Evolutionary conservation across 2,329 filamentous ascomycete genomes (phyloP), one percentile per base, ranked within the genome.

Genomic region (Bisporella sp.): DNA sequence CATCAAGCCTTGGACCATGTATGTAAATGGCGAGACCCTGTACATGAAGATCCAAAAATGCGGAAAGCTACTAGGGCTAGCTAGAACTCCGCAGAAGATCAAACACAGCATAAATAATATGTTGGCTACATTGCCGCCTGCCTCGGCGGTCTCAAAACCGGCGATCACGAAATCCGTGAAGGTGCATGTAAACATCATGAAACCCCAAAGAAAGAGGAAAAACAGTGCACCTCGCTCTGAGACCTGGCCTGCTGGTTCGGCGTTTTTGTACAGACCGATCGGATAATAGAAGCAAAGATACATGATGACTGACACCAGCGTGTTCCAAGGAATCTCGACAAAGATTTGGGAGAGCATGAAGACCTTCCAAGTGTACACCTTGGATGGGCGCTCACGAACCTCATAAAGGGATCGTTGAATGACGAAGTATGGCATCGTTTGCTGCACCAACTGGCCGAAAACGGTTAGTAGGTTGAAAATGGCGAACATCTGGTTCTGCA

Each of bases 1-100:
- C 0, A 91, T 66, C 70, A 95, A 80, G 29, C 84, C 86, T 4
- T 77, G 76, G 21, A 92, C 79, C 21, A 91, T 70, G 64, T 95
- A 95, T 0, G 85, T 89, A 56, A 95, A 85, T 0, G 89, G 89
- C 1, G 83, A 89, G 47, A 89, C 70, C 43, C 85, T 79, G 68
- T 91, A 91, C 82, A 89, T 87, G 72, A 88, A 89, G 59, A 85
- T 82, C 85, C 86, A 91, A 74, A 90, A 90, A 4, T 78, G 71
- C 0, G 87, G 86, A 33, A 91, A 74, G 1, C 68, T 65, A 4
- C 69, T 67, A 1, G 83, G 82, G 8, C 71, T 71, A 32, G 81
- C 82, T 57, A 93, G 77, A 45, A 92, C 84, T 75, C 53, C 44
- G 21, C 82, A 87, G 75, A 90, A 91, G 61, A 87, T 79, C 49